Percentiles rank a stretch among this genome's conserved stretches.
phyloP scores from a whole-genome alignment of 2,329 filamentous ascomycete genomes.

The Knufia fluminis region DNA sequence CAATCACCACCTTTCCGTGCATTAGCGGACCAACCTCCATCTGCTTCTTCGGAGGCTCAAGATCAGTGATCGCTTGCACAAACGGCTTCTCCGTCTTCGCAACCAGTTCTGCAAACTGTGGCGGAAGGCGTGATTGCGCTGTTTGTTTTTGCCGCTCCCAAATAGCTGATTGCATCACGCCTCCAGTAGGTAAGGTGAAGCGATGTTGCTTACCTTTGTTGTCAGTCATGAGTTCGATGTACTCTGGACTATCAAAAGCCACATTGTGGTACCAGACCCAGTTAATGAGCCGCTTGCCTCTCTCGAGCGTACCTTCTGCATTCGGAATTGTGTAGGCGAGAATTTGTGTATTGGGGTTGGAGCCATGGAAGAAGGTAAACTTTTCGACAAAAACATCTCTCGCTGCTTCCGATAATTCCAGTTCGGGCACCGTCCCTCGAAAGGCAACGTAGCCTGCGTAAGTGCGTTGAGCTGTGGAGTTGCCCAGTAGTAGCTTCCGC shows the following conservation, averaged over 20 bases:
- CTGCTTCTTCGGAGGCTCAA: conserved; percentile 12
- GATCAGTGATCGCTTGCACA: conserved; percentile 25
- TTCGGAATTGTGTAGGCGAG: conserved; percentile 38
- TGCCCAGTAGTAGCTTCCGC: conserved; percentile 11
- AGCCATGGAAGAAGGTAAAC: conserved; percentile 34
- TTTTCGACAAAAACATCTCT: conserved; percentile 28
- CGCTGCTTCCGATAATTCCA: conserved; percentile 11
- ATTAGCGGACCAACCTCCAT: conserved; percentile 10
- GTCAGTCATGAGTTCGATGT: conserved; percentile 27
- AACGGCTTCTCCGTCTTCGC: conserved; percentile 33
- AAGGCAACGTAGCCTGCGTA: conserved; percentile 35
- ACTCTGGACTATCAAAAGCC: conserved; percentile 15
- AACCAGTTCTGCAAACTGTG: conserved; percentile 36
- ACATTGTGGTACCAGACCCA: conserved; percentile 40
- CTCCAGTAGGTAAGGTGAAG: conserved; percentile 30
- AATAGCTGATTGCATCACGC: conserved; percentile 23
- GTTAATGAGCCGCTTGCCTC: conserved; percentile 35
- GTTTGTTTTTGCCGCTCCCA: conserved; percentile 30
- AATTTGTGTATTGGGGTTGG: conserved; percentile 30
- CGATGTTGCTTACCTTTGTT: conserved; percentile 24
- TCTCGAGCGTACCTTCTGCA: conserved; percentile 30
- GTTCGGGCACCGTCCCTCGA: conserved; percentile 34
- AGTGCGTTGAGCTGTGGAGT: conserved; percentile 8
- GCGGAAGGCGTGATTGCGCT: conserved; percentile 29
- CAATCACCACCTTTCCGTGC: conserved; percentile 22